These are phyloP conservation scores for Herpotrichia juniperi DNA, from an alignment of 2,329 filamentous ascomycete species.

Conservation along the genomic window DNA sequence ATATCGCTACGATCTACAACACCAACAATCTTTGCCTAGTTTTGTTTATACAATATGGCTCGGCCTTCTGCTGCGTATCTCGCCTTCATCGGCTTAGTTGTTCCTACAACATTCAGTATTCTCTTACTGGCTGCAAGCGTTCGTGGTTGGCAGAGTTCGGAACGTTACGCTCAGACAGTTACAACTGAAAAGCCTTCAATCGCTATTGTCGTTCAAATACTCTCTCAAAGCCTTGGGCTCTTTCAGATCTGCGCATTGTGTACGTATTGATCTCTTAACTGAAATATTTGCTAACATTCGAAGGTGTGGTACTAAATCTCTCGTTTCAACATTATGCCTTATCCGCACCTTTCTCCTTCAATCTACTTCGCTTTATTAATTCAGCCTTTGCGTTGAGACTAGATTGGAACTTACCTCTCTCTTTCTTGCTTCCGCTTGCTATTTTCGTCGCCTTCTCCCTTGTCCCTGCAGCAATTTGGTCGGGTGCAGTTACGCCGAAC, in stretches of 20 bases:
- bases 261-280: not conserved
- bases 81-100: not conserved
- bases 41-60: too few relatives aligned
- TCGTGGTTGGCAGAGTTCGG: not conserved
- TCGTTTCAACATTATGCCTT: not conserved
- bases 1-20: too few relatives aligned
- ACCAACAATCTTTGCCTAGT: too few relatives aligned
- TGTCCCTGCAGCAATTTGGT: slow-evolving; percentile 9
- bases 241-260: not conserved
- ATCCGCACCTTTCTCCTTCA: not conserved
- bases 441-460: slow-evolving; percentile 7
- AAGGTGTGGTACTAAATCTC: not conserved
- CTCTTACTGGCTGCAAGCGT: not conserved
- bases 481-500: slow-evolving; percentile 9
- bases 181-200: not conserved
- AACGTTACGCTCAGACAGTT: not conserved
- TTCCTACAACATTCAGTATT: not conserved
- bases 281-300: not conserved
- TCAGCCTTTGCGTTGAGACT: not conserved
- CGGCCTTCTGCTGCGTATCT: not conserved
- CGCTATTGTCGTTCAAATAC: not conserved
- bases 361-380: not conserved
- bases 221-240: not conserved
- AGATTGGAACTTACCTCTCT: not conserved
- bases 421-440: not conserved